These are phyloP conservation scores for Aspergillus avenaceus DNA, from an alignment of 495 filamentous ascomycete species.

Conservation along the genomic window DNA sequence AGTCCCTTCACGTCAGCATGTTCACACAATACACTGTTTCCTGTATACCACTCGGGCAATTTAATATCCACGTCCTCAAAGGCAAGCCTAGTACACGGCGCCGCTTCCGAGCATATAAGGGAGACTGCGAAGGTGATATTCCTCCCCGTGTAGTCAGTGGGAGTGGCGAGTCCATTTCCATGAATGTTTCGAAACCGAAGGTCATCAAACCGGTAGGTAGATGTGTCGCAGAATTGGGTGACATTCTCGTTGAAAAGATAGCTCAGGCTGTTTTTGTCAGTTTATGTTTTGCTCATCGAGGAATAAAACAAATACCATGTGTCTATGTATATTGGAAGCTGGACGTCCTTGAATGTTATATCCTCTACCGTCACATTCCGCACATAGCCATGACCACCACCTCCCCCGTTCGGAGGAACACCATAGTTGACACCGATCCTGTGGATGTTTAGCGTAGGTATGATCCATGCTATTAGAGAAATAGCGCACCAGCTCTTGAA, in stretches of 20 bases:
- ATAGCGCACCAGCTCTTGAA: constrained; percentile 7
- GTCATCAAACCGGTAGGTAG: not conserved
- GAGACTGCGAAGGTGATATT: constrained; percentile 4
- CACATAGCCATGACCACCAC: not conserved
- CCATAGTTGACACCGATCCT: constrained; percentile 4
- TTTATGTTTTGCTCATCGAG: no score
- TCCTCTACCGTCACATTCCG: constrained; percentile 1
- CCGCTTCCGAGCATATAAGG: not conserved
- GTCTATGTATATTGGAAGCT: not conserved
- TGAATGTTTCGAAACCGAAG: not conserved
- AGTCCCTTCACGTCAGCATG: not conserved
- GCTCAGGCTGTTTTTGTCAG: not conserved
- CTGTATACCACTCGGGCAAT: not conserved
- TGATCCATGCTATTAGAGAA: not conserved
- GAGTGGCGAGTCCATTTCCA: constrained; percentile 1
- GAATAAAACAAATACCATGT: not conserved
- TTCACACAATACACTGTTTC: not conserved
- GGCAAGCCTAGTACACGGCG: not conserved
- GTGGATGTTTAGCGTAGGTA: not conserved
- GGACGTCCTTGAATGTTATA: not conserved
- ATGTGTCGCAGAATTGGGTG: constrained; percentile 4
- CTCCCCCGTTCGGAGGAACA: constrained; percentile 1
- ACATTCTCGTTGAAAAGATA: constrained; percentile 1
- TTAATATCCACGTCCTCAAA: constrained; percentile 2
- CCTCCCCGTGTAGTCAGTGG: not conserved